A percentile compares a stretch with the other conserved stretches of the same genome.
phyloP scores from a whole-genome alignment of 257 asterid species.

The Capsicum pubescens region DNA sequence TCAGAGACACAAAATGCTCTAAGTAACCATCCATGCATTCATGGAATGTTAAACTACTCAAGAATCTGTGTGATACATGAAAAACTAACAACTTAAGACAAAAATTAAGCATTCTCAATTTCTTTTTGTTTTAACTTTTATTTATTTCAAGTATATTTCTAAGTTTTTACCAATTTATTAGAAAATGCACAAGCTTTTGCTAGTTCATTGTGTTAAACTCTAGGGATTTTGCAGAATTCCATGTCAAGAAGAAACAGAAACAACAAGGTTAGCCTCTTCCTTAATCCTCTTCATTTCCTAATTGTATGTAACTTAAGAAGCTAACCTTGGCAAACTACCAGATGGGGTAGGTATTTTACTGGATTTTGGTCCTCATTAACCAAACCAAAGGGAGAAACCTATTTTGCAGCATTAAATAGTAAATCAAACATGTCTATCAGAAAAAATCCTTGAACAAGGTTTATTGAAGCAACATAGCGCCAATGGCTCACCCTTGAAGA shows the following conservation, averaged over 20 bases:
- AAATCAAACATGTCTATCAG: neutral
- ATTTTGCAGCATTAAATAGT: neutral
- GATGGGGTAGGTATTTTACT: neutral
- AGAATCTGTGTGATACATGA: neutral
- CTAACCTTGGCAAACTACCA: neutral
- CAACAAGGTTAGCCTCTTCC: neutral
- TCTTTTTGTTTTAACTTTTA: neutral
- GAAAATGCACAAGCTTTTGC: slow-evolving; percentile 16
- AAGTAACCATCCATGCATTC: slow-evolving; percentile 18
- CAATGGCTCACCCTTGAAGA: slow-evolving; percentile 54
- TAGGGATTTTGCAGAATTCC: neutral
- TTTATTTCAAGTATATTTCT: neutral
- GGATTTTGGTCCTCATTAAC: neutral
- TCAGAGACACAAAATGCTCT: neutral
- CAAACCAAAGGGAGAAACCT: slow-evolving; percentile 7
- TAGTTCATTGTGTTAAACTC: slow-evolving; percentile 6
- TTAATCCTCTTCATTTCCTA: neutral
- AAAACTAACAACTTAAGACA: neutral
- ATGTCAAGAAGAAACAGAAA: slow-evolving; percentile 3
- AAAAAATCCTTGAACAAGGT: neutral
- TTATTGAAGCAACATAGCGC: neutral
- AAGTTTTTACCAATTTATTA: neutral
- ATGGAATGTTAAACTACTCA: neutral
- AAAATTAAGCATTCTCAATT: neutral
- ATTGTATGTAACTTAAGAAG: neutral